These are phyloP conservation scores for Dothideomycetes sp. DNA, from an alignment of 2,329 filamentous ascomycete species.

Conservation along the genomic window DNA sequence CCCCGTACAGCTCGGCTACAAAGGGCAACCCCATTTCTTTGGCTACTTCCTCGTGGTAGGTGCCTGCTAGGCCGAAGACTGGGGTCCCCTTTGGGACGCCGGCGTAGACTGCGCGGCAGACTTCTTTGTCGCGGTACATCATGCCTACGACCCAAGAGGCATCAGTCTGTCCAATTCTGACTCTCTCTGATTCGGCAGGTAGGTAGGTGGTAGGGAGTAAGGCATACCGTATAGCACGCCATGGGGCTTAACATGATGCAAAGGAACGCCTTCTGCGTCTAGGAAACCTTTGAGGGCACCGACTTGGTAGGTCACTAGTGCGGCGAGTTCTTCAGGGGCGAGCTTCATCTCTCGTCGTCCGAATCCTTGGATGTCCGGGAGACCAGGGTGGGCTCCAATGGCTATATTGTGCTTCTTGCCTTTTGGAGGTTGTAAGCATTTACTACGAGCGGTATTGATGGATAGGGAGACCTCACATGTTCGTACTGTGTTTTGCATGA, in stretches of 20 bases:
- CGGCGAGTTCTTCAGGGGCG: conserved; percentile 44
- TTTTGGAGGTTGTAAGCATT: too few relatives aligned
- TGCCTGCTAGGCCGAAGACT: conserved; percentile 45
- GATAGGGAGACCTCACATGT: too few relatives aligned
- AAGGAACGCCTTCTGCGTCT: conserved; percentile 41
- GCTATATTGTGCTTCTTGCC: conserved; percentile 47
- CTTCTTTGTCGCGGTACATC: conserved; percentile 31
- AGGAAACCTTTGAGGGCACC: conserved; percentile 51
- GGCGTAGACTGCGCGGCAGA: conserved; percentile 42
- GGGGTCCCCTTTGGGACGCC: conserved; percentile 39
- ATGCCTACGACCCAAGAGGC: conserved; percentile 18
- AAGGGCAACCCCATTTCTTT: conserved; percentile 43
- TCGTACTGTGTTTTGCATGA: conserved; percentile 34
- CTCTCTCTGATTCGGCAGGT: too few relatives aligned
- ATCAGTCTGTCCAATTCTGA: too few relatives aligned
- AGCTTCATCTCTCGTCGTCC: conserved; percentile 52
- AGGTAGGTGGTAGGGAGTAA: too few relatives aligned
- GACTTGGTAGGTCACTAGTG: conserved; percentile 51
- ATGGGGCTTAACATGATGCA: conserved; percentile 55
- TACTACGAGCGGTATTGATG: too few relatives aligned
- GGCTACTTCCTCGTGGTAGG: conserved; percentile 42
- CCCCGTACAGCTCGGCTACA: conserved; percentile 43
- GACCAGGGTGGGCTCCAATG: conserved; percentile 52
- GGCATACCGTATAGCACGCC: conserved; percentile 50
- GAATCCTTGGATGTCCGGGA: conserved; percentile 56